phyloP scores from a whole-genome alignment of 1,139 yeast genomes.

The Pneumocystis canis region DNA sequence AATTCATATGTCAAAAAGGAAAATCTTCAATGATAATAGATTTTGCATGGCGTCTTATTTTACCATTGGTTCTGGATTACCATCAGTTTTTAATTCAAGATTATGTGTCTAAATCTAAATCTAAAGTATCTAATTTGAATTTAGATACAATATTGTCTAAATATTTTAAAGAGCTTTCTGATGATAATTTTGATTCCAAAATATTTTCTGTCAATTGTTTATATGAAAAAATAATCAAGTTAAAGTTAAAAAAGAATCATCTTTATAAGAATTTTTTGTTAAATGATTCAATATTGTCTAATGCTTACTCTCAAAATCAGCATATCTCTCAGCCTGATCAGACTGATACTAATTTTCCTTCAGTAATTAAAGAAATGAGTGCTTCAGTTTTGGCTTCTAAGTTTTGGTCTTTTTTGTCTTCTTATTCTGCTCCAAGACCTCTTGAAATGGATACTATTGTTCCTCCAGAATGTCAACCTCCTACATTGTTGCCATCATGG shows the following conservation, averaged over 20 bases:
- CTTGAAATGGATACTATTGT: constrained; percentile 35
- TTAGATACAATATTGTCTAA: neutral
- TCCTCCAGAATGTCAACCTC: constrained; percentile 26
- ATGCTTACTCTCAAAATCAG: neutral
- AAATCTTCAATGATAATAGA: neutral
- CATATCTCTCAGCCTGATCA: neutral
- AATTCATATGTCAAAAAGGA: neutral
- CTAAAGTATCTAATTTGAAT: neutral
- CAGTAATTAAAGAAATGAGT: neutral
- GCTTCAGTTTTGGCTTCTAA: neutral
- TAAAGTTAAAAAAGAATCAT: neutral
- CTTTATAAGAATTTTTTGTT: neutral
- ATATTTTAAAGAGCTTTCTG: neutral
- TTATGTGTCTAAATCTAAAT: neutral
- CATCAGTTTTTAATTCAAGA: neutral
- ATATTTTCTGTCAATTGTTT: neutral
- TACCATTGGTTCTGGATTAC: neutral
- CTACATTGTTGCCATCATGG: constrained; percentile 23
- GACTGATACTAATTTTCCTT: neutral
- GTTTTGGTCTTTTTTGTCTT: neutral
- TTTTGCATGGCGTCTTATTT: neutral
- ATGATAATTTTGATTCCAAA: neutral
- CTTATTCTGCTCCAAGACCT: constrained; percentile 22
- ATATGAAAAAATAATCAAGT: neutral
- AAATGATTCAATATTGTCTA: neutral